A percentile compares a stretch with the other conserved stretches of the same genome.
These are phyloP conservation scores for Colletotrichum sidae DNA, from an alignment of 2,329 filamentous ascomycete genomes.

Conservation along the genomic window DNA sequence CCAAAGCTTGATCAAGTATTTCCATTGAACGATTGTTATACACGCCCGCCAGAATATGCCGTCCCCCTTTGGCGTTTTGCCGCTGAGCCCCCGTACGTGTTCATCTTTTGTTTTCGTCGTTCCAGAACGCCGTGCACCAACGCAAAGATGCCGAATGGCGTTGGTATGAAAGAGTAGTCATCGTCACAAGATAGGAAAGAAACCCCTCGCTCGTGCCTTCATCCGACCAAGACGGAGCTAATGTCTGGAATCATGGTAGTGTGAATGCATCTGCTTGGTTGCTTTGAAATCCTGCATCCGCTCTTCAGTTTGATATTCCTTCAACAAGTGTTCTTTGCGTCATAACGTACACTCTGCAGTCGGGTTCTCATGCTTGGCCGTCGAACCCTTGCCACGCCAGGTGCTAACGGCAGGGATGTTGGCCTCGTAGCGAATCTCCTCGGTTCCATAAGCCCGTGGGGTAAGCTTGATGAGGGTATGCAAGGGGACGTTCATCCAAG, in stretches of 20 bases:
- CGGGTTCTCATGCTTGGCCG: conserved; percentile 85
- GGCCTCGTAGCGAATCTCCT: conserved; percentile 87
- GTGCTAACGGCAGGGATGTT: conserved; percentile 97
- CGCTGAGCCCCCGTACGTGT: conserved; percentile 12
- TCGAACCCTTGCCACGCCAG: conserved; percentile 93
- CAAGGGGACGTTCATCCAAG: conserved; percentile 98
- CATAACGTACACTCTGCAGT: conserved; percentile 45
- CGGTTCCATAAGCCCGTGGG: conserved; percentile 91
- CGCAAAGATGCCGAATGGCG: conserved; percentile 20
- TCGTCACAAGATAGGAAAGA: conserved; percentile 29
- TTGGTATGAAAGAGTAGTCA: conserved; percentile 14
- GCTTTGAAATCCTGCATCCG: conserved; percentile 2
- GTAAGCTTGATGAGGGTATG: conserved; percentile 98
- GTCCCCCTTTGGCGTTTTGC: conserved; percentile 25
- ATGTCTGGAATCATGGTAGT: not conserved
- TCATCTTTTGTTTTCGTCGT: conserved; percentile 21
- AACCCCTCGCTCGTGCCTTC: conserved; percentile 1
- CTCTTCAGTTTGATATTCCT: conserved; percentile 18
- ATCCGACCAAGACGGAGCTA: not conserved
- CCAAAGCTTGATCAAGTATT: conserved; percentile 16
- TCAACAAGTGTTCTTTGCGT: not conserved
- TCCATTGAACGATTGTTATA: conserved; percentile 11
- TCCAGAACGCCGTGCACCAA: conserved; percentile 26
- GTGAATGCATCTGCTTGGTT: not conserved
- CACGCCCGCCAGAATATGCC: conserved; percentile 5